Conservation (phyloP, 2,329 filamentous ascomycete genomes). For the Cladobotryum protrusum region DNA sequence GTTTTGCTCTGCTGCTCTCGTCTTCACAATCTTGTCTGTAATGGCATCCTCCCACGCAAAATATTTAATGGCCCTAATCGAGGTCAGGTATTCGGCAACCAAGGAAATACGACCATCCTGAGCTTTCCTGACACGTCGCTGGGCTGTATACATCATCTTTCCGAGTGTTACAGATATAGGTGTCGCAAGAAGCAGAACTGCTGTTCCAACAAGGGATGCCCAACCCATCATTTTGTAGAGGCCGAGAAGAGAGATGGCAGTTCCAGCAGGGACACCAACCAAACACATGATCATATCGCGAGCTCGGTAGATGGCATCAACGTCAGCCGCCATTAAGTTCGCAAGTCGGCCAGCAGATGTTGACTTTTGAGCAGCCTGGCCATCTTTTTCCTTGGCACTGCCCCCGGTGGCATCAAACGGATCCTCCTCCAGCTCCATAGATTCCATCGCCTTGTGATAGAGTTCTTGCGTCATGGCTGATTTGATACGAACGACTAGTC, state of each 20-base stretch:
- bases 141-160: constrained; percentile 42
- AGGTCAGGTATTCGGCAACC: constrained; percentile 51
- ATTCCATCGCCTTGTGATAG: constrained; percentile 48
- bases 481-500: constrained; percentile 50
- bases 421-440: constrained; percentile 53
- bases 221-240: constrained; percentile 52
- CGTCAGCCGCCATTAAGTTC: constrained; percentile 53
- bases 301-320: constrained; percentile 47
- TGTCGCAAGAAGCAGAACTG: constrained; percentile 39
- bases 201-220: constrained; percentile 47
- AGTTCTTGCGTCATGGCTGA: constrained; percentile 53
- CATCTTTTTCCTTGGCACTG: constrained; percentile 20
- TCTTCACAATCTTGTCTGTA: constrained; percentile 42
- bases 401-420: constrained; percentile 32
- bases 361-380: constrained; percentile 25
- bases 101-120: constrained; percentile 53
- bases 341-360: constrained; percentile 46
- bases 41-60: constrained; percentile 54
- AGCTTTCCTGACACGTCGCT: constrained; percentile 47
- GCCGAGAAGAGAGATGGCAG: constrained; percentile 41
- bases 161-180: constrained; percentile 47
- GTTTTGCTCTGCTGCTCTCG: constrained; percentile 46
- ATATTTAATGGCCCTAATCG: constrained; percentile 54
- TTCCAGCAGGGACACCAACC: constrained; percentile 41
- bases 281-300: constrained; percentile 44